Evolutionary conservation across 371 early-diverging fungal genomes (phyloP).

Genomic region (Mucor velutinosus): DNA sequence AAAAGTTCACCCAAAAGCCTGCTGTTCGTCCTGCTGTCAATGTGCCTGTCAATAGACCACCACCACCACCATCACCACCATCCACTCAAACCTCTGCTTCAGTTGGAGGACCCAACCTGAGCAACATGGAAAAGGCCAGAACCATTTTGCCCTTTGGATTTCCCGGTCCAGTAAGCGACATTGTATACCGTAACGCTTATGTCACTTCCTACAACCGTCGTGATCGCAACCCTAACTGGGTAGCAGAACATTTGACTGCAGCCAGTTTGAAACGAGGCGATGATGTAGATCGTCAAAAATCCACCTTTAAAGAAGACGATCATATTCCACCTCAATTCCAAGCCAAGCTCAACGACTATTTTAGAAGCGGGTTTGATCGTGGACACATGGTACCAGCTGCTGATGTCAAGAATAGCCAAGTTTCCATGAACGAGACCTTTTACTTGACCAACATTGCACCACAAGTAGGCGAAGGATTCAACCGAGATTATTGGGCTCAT

Average conservation of each 20-base stretch:
- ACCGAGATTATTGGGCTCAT: constrained; percentile 84
- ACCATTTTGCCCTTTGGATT: constrained; percentile 53
- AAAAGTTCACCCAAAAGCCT: constrained; percentile 41
- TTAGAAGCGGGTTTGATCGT: constrained; percentile 75
- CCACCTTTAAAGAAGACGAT: constrained; percentile 72
- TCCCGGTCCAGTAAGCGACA: constrained; percentile 64
- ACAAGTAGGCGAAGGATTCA: constrained; percentile 84
- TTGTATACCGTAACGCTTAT: constrained; percentile 60
- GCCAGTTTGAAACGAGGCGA: constrained; percentile 58
- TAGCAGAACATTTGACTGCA: constrained; percentile 79
- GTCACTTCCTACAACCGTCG: constrained; percentile 73
- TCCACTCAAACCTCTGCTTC: background rate
- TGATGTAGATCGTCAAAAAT: constrained; percentile 65
- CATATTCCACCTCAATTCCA: constrained; percentile 68
- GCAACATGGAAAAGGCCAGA: constrained; percentile 44
- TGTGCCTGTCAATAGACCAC: background rate
- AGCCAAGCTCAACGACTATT: constrained; percentile 72
- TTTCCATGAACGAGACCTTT: constrained; percentile 82
- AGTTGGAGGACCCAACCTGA: background rate
- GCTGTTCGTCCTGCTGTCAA: constrained; percentile 7
- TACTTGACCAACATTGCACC: constrained; percentile 80
- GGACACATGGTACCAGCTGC: constrained; percentile 89
- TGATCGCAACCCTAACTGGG: constrained; percentile 87
- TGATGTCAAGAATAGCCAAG: constrained; percentile 70
- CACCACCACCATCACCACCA: background rate